Conservation (phyloP, 129 eudicot species). For the Glebionis coronaria region DNA sequence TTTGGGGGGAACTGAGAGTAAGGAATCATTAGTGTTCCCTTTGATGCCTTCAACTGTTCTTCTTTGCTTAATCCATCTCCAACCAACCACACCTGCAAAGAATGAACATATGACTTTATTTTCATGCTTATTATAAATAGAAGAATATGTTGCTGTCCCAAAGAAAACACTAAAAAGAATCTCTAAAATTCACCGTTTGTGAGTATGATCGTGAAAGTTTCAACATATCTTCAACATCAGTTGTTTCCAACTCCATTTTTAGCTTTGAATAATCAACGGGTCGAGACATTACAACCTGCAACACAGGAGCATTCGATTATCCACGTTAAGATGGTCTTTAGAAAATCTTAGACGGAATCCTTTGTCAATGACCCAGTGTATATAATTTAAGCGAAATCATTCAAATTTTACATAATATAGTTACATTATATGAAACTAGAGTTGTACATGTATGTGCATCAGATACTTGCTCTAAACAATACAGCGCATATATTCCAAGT, state of each 20-base stretch:
- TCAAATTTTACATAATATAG: too few relatives aligned
- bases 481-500: too few relatives aligned
- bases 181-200: slow-evolving; percentile 33
- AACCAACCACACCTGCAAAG: slow-evolving; percentile 59
- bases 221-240: slow-evolving; percentile 25
- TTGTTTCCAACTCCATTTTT: slow-evolving; percentile 26
- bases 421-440: too few relatives aligned
- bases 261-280: slow-evolving; percentile 46
- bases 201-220: slow-evolving; percentile 30
- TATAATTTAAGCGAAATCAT: too few relatives aligned
- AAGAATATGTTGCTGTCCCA: not conserved
- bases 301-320: not conserved
- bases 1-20: slow-evolving; percentile 73
- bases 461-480: too few relatives aligned
- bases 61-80: slow-evolving; percentile 70
- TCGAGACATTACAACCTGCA: slow-evolving; percentile 43
- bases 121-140: not conserved
- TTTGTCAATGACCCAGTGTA: too few relatives aligned
- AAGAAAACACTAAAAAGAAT: not conserved
- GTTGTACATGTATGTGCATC: too few relatives aligned
- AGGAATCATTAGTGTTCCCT: slow-evolving; percentile 75
- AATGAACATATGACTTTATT: not conserved
- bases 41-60: slow-evolving; percentile 62
- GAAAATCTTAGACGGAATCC: not conserved
- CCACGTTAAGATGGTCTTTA: not conserved